phyloP scores from a whole-genome alignment of 768 basidiomycete genomes.

The Crepidotus variabilis region DNA sequence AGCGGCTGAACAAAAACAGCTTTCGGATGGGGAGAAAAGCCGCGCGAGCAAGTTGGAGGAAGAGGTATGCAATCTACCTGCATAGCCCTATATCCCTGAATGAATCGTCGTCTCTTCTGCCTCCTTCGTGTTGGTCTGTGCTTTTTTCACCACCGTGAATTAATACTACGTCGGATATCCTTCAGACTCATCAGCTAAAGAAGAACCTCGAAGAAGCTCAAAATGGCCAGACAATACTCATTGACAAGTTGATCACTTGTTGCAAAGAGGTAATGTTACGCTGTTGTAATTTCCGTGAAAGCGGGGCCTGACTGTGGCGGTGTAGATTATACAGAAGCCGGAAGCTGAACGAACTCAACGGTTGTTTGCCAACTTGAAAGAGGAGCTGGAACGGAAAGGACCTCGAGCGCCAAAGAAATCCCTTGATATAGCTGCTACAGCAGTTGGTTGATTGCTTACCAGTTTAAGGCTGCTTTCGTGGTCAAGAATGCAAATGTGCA shows the following conservation, averaged over 20 bases:
- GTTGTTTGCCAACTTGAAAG: constrained; percentile 73
- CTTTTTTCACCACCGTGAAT: constrained; percentile 1
- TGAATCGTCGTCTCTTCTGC: constrained; percentile 10
- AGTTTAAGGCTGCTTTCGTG: not conserved
- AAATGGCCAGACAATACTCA: constrained; percentile 71
- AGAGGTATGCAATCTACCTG: constrained; percentile 49
- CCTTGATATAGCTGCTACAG: constrained; percentile 30
- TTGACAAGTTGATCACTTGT: constrained; percentile 80
- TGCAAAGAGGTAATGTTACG: constrained; percentile 70
- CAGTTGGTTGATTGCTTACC: constrained; percentile 4
- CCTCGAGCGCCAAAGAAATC: constrained; percentile 39
- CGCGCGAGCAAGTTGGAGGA: constrained; percentile 68
- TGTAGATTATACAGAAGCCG: constrained; percentile 52
- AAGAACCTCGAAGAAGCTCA: constrained; percentile 81
- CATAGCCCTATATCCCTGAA: constrained; percentile 10
- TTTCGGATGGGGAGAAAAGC: constrained; percentile 70
- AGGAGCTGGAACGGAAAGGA: constrained; percentile 76
- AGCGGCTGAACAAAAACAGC: constrained; percentile 82
- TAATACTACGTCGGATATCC: not conserved
- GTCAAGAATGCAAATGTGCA: not conserved
- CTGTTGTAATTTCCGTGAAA: not conserved
- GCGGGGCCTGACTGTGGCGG: not conserved
- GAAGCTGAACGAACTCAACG: constrained; percentile 82
- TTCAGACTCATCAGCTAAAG: constrained; percentile 62
- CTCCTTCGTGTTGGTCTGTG: constrained; percentile 7